Conservation (phyloP, 2,329 filamentous ascomycete species). For the Fusarium sp. region DNA sequence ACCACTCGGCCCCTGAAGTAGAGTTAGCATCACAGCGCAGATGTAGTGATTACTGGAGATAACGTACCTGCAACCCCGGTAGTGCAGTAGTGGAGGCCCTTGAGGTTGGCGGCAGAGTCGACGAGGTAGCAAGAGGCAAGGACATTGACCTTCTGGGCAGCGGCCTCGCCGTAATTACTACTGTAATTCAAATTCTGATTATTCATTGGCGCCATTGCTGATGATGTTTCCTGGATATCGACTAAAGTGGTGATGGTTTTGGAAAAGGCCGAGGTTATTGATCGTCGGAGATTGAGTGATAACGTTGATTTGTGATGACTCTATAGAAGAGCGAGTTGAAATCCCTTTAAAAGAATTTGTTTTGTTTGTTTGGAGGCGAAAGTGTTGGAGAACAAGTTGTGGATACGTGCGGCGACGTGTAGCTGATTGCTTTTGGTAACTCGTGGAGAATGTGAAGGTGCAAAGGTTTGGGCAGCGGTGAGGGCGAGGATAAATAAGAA, state of each 20-base stretch:
- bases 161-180: slow-evolving; percentile 81
- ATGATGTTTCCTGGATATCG: slow-evolving; percentile 42
- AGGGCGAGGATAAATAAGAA: slow-evolving; percentile 24
- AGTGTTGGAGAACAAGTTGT: not conserved
- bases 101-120: slow-evolving; percentile 76
- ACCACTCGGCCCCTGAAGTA: slow-evolving; percentile 81
- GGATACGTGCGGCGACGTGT: slow-evolving; percentile 14
- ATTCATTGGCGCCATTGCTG: slow-evolving; percentile 75
- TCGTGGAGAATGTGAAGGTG: slow-evolving; percentile 24
- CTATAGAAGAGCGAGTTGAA: not conserved
- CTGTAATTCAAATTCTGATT: slow-evolving; percentile 73
- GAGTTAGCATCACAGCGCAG: slow-evolving; percentile 25
- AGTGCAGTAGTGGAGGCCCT: slow-evolving; percentile 95
- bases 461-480: slow-evolving; percentile 35
- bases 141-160: slow-evolving; percentile 75
- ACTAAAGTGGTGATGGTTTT: slow-evolving; percentile 28
- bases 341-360: slow-evolving; percentile 17
- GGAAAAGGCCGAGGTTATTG: slow-evolving; percentile 15
- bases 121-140: slow-evolving; percentile 93
- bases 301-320: slow-evolving; percentile 7
- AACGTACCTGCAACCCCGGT: slow-evolving; percentile 80
- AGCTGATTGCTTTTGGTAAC: slow-evolving; percentile 2
- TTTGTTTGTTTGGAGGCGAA: slow-evolving; percentile 9
- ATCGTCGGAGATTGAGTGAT: slow-evolving; percentile 24
- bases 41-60: not conserved